Base-by-base conservation (phyloP, 768 basidiomycete genomes). In the Boletales sp. region DNA sequence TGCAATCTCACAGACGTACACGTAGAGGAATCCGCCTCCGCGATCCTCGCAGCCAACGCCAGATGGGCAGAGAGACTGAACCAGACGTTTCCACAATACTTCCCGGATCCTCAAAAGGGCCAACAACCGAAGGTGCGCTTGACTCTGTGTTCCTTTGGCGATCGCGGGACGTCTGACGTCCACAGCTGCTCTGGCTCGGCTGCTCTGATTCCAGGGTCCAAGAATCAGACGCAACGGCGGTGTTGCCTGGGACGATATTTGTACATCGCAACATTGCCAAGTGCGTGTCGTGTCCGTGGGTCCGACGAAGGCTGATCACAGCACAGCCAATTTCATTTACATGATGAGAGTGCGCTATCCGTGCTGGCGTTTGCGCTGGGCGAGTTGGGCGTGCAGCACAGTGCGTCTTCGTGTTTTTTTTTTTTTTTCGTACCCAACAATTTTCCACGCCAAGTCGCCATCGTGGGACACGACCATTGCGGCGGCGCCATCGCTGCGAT, bases 191-290 rank as follows among this genome's bases (percentile, higher is more conserved):
- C 58, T 90, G 86, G 86, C 80, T 90, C 61, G 86, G 87, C 44
- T 90, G 87, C 66, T 78, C 90, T 34, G 92, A 94, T 66, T 93
- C 90, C 11, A 76, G 92, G 55, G 87, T 92, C 3, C 90, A 89
- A 17, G 90, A 91, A 65, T 81, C 81, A 33, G 84, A 88, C 56
- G 71, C 88, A 49, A 83, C 82, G 33, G 80, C 74, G 33, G 73
- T 81, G 9, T 75, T 76, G 55, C 92, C 92, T 0, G 90, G 91
- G 46, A 85, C 86, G 39, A 80, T 89, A 53, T 94, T 94, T 59
- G 83, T 86, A 28, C 84, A 91, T 68, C 75, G 92, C 41, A 94
- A 94, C 68, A 84, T 94, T 56, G 92, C 90, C 46, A 94, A 94
- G 84, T 89, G 4, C 13, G 44, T 35, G 11, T 11, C 33, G 14